Conservation (phyloP, 2,329 filamentous ascomycete genomes). For the Penicillium sp. region DNA sequence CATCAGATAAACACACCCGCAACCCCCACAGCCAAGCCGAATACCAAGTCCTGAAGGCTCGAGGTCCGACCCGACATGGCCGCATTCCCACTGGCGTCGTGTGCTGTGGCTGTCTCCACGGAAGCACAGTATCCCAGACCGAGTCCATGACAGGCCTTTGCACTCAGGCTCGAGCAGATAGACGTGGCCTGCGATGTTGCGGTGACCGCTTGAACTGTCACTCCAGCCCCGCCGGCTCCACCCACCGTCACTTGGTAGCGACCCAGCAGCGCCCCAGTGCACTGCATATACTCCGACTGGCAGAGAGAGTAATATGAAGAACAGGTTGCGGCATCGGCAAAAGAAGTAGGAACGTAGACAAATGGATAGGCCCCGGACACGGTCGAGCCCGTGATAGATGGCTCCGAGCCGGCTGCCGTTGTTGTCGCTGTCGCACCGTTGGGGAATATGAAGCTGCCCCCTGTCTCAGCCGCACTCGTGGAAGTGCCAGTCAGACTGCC, state of each 20-base stretch:
- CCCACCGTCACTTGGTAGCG: slow-evolving; percentile 50
- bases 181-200: slow-evolving; percentile 40
- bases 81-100: slow-evolving; percentile 24
- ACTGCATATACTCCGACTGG: slow-evolving; percentile 44
- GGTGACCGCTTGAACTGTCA: slow-evolving; percentile 45
- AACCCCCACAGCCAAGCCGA: slow-evolving; percentile 44
- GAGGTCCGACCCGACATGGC: slow-evolving; percentile 30
- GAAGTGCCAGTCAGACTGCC: slow-evolving; percentile 45
- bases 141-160: slow-evolving; percentile 46
- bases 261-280: slow-evolving; percentile 45
- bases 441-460: slow-evolving; percentile 35
- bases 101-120: slow-evolving; percentile 27
- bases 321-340: slow-evolving; percentile 48
- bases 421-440: slow-evolving; percentile 31
- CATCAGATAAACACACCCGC: slow-evolving; percentile 43
- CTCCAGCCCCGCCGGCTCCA: slow-evolving; percentile 45
- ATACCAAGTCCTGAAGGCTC: slow-evolving; percentile 40
- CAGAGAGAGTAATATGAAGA: slow-evolving; percentile 52
- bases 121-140: slow-evolving; percentile 44
- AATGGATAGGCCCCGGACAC: slow-evolving; percentile 51
- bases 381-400: slow-evolving; percentile 37
- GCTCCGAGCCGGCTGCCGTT: slow-evolving; percentile 15
- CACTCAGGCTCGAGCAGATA: slow-evolving; percentile 46
- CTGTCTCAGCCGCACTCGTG: slow-evolving; percentile 18
- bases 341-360: slow-evolving; percentile 50